Evolutionary conservation across 768 basidiomycete species (phyloP), one percentile per base, ranked within the genome.

Genomic region (Nidula microcarpa): DNA sequence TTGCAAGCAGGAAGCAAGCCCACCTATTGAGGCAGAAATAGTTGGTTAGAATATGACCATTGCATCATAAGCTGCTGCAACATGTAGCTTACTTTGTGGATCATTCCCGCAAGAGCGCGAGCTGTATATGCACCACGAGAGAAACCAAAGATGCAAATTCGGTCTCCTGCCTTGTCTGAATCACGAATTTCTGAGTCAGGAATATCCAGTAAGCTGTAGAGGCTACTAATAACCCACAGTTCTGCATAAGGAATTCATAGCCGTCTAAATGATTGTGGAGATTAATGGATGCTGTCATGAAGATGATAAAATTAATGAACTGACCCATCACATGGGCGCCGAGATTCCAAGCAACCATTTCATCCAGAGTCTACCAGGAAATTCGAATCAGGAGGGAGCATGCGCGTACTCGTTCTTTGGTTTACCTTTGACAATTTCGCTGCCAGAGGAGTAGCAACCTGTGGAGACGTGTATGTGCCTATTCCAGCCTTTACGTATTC

Each of bases 91-190:
- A 46, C 72, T 61, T 80, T 80, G 60, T 79, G 74, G 5, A 80
- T 56, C 79, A 81, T 80, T 2, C 78, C 78, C 5, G 77, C 77
- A 4, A 79, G 70, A 53, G 74, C 75, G 44, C 85, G 71, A 11
- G 84, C 84, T 0, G 81, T 84, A 63, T 84, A 85, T 6, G 83
- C 82, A 11, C 86, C 85, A 34, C 87, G 73, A 33, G 84, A 86
- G 64, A 89, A 87, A 0, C 74, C 73, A 56, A 86, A 85, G 36
- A 88, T 74, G 56, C 76, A 86, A 11, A 88, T 81, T 54, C 73
- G 74, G 65, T 87, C 85, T 30, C 81, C 81, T 13, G 68, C 61
- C 4, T 68, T 67, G 56, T 80, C 79, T 80, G 47, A 53, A 18
- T 10, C 17, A n/a, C 39, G 5, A 30, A 30, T 30, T 30, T 30